A percentile compares a stretch with the other conserved stretches of the same genome.
Conservation (phyloP, 441 rosid species). For the Populus hybrid region DNA sequence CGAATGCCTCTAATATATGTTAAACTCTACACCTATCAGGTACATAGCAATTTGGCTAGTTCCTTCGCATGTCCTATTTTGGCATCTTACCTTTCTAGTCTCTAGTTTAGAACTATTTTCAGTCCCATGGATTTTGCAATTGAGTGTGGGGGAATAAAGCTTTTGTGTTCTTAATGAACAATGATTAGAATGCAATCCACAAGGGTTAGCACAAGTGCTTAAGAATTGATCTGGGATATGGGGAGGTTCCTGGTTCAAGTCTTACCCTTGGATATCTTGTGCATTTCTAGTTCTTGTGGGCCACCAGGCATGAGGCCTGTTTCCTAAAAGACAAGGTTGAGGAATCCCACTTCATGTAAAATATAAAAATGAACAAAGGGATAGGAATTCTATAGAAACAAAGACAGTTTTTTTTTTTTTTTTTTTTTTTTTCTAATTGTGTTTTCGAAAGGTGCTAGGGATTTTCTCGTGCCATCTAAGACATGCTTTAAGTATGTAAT, state of each 20-base stretch:
- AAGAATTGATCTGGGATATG: neutral
- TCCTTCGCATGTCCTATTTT: neutral
- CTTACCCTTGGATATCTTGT: neutral
- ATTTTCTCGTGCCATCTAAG: neutral
- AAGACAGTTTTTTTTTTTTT: no score
- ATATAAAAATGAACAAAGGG: neutral
- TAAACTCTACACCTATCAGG: constrained; percentile 95
- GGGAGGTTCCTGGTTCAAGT: neutral
- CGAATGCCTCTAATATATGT: constrained; percentile 93
- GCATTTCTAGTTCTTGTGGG: neutral
- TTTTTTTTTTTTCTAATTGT: neutral
- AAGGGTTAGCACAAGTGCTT: neutral
- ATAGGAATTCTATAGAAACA: neutral
- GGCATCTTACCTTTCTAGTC: neutral
- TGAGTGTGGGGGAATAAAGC: neutral
- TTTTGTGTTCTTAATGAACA: neutral
- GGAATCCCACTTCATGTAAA: neutral
- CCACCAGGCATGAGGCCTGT: neutral
- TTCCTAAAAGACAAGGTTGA: neutral
- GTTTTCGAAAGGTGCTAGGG: neutral
- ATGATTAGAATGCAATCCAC: constrained; percentile 1
- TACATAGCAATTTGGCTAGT: constrained; percentile 15
- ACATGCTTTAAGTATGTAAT: neutral
- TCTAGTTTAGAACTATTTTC: neutral
- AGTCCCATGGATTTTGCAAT: constrained; percentile 3